phyloP scores from a whole-genome alignment of 164 flowering plant species.

The Stephania yunnanensis region DNA sequence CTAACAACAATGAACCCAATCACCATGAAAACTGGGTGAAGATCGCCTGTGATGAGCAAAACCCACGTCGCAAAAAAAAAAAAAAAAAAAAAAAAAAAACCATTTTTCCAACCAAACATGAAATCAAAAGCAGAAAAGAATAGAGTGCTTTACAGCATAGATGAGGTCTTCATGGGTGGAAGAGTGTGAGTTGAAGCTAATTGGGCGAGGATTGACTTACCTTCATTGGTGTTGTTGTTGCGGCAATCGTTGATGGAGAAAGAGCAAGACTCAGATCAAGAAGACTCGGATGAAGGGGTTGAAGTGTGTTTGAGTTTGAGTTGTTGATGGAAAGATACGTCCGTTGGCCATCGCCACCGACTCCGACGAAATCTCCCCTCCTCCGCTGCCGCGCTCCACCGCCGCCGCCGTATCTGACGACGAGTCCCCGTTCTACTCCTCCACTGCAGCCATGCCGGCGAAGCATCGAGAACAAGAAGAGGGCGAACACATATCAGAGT shows the following conservation, averaged over 20 bases:
- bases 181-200: constrained; percentile 49
- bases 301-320: too few species aligned
- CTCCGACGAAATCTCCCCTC: neutral
- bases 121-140: neutral
- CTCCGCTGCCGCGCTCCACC: neutral
- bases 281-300: too few species aligned
- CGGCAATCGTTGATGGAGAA: too few species aligned
- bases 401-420: neutral
- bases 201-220: too few species aligned
- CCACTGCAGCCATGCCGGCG: neutral
- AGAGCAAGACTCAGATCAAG: too few species aligned
- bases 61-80: neutral
- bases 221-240: too few species aligned
- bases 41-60: constrained; percentile 34
- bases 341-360: neutral
- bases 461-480: neutral
- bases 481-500: too few species aligned
- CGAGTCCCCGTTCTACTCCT: neutral
- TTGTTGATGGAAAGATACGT: neutral
- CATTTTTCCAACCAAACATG: too few species aligned
- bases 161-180: constrained; percentile 45
- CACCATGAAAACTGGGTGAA: constrained; percentile 90
- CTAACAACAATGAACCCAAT: constrained; percentile 83
- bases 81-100: neutral
- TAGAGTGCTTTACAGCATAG: constrained; percentile 33